Evolutionary conservation across 23 red algal genomes (phyloP), one percentile per base, ranked within the genome.

Genomic region (Gracilaria gracilis): DNA sequence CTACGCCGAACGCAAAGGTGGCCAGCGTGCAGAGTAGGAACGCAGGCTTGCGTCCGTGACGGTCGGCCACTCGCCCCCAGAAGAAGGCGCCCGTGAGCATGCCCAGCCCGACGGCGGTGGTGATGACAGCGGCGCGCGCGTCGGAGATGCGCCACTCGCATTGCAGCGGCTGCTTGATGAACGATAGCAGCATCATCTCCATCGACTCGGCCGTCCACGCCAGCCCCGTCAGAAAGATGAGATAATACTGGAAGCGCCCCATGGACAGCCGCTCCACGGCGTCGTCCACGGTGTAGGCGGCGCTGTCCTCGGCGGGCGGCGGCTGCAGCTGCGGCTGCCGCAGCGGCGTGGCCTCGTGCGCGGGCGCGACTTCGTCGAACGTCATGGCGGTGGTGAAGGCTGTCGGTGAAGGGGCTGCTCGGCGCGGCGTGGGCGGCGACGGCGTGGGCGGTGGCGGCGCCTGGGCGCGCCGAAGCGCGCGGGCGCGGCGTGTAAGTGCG

Each of bases 151-250:
- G 49, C 87, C 87, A 90, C 16, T 81, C 51, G 87, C 87, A 90
- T 31, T 90, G 87, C 28, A 90, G 62, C 57, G 87, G 87, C 35
- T 65, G 73, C 47, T 90, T 90, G 70, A 93, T 84, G 38, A 93
- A 93, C 16, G 80, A 85, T 16, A 93, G 67, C 37, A 93, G 55
- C 61, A 93, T 62, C 89, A 93, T 93, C 47, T 93, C 89, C 89
- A 93, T 93, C 37, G 89, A 84, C 65, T 93, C 89, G n/a, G 89
- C 89, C 14, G 81, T 93, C 89, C 89, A 93, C 14, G 58, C 40
- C 13, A 93, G 74, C 20, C 79, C 81, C 4, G 80, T 65, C 23
- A 85, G 64, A 13, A 35, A 24, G 32, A 85, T 64, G 69, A 93
- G 79, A 20, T 11, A 40, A 17, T 55, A 28, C 49, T 93, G 89